Conservation (phyloP, 768 basidiomycete genomes). For the Phlebiopsis gigantea region DNA sequence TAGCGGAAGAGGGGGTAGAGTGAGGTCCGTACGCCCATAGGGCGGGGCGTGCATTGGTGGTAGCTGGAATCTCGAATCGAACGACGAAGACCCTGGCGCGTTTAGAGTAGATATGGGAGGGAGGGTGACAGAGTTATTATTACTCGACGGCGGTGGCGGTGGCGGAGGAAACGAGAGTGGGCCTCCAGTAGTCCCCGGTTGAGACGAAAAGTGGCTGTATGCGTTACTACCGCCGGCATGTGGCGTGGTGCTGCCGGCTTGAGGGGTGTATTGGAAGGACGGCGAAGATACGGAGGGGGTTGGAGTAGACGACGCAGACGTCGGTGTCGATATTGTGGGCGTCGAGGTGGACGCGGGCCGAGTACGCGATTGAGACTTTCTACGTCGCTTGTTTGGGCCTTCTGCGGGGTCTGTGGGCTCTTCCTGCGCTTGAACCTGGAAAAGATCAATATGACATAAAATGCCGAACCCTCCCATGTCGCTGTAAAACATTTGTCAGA, state of each 20-base stretch:
- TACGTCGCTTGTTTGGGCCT: constrained; percentile 1
- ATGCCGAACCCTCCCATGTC: constrained; percentile 38
- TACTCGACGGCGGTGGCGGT: not conserved
- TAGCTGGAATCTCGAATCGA: constrained; percentile 4
- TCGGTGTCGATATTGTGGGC: constrained; percentile 1
- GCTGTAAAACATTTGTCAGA: not conserved
- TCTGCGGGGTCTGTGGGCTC: not conserved
- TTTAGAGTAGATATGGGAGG: constrained; percentile 10
- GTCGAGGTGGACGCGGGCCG: not conserved
- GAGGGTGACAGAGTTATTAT: not conserved
- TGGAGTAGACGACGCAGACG: constrained; percentile 6
- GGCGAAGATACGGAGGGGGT: constrained; percentile 3
- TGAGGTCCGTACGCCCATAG: not conserved
- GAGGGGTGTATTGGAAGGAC: not conserved
- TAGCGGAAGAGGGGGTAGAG: constrained; percentile 8
- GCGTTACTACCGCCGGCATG: not conserved
- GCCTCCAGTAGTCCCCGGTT: not conserved
- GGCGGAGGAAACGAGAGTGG: not conserved
- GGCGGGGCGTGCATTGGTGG: constrained; percentile 8
- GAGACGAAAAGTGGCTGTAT: not conserved
- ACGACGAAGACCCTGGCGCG: not conserved
- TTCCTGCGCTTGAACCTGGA: constrained; percentile 39
- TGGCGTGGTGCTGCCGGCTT: not conserved
- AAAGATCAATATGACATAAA: constrained; percentile 74
- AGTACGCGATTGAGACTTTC: constrained; percentile 1